Evolutionary conservation across 805 yeast genomes (phyloP), one percentile per base, ranked within the genome.

Genomic region (Saturnispora sekii): DNA sequence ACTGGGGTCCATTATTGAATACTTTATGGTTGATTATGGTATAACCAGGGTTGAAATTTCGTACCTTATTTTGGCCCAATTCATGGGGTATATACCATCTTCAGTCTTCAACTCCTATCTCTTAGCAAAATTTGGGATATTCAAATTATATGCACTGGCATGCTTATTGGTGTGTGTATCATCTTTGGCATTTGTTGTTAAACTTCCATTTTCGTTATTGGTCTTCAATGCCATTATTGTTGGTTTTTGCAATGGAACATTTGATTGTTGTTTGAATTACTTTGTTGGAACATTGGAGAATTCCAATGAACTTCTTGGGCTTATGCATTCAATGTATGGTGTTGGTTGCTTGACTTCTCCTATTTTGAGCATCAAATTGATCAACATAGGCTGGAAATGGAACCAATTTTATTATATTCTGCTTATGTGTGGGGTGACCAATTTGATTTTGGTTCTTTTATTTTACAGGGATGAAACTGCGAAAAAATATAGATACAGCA

Each of bases 1-100:
- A 0, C 58, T 77, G 14, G 86, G 86, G 0, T 70, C 84, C 0
- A 55, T 79, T 34, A 64, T 81, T 48, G 81, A 83, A 2, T 62
- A 69, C 33, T 50, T 79, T 12, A 70, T 76, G 44, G 57, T 54
- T 4, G 60, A 73, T 40, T 80, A 77, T 55, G 29, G 61, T 1
- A 66, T 78, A 5, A 63, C 71, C 49, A 75, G 81, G 51, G 59
- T 73, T 1, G 62, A 65, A 31, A 61, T 74, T 2, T 72, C 82
- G 3, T 54, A 68, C 32, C 55, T 80, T 3, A 80, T 77, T 51
- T 57, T 79, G 16, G 66, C 74, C 10, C 72, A 73, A 21, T 72
- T 77, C 17, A 16, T 67, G 1, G 86, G 87, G 0, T 81, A 79
- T 56, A 63, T 77, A 16, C 40, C 62, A 1, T 67, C 78, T 57